These are phyloP conservation scores for Saccharomycopsis javanensis DNA, from an alignment of 805 yeast species.

Conservation along the genomic window DNA sequence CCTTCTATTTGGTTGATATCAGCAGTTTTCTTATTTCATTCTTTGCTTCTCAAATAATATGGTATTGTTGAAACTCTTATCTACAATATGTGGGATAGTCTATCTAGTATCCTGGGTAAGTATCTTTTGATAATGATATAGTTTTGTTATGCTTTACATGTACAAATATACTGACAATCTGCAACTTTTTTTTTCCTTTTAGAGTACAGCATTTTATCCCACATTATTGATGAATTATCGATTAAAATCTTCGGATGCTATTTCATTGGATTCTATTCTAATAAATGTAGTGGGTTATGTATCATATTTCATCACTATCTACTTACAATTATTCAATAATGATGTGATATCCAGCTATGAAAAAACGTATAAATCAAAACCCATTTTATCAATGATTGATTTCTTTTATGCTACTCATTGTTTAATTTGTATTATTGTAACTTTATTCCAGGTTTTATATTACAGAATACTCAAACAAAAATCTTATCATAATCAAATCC, in stretches of 20 bases:
- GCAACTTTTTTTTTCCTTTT: no score
- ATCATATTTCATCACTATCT: slow-evolving; percentile 18
- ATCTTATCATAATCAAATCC: neutral
- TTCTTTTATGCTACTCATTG: slow-evolving; percentile 17
- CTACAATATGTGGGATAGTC: neutral
- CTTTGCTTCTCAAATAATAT: neutral
- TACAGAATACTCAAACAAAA: slow-evolving; percentile 16
- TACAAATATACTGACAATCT: neutral
- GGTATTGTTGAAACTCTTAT: neutral
- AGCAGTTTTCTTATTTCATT: neutral
- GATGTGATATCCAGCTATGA: slow-evolving; percentile 15
- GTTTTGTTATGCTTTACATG: neutral
- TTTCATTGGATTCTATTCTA: slow-evolving; percentile 16
- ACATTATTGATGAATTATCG: slow-evolving; percentile 15
- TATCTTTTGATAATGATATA: no score
- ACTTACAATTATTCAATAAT: slow-evolving; percentile 12
- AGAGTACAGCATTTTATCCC: slow-evolving; percentile 19
- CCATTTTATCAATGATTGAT: slow-evolving; percentile 18
- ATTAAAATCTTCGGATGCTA: slow-evolving; percentile 16
- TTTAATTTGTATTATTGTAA: slow-evolving; percentile 8
- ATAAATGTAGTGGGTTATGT: slow-evolving; percentile 15
- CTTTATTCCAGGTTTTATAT: slow-evolving; percentile 15
- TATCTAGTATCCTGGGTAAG: neutral
- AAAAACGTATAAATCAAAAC: slow-evolving; percentile 15
- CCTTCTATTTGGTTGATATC: neutral